A percentile compares a stretch with the other conserved stretches of the same genome.
These are phyloP conservation scores for Ceratobasidium sp. DNA, from an alignment of 1,284 basidiomycete species.

Conservation along the genomic window DNA sequence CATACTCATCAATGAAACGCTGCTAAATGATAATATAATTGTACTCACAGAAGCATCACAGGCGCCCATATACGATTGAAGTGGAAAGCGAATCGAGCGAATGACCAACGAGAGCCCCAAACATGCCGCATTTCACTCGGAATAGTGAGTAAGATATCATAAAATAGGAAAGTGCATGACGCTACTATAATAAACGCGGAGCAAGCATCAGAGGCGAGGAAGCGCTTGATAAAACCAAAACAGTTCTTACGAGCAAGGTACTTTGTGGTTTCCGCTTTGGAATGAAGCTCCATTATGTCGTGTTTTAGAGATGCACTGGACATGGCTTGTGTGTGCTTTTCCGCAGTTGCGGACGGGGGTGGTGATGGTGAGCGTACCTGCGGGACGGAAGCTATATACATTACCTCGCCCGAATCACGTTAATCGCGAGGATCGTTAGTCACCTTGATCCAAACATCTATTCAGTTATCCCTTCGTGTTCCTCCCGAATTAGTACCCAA, in stretches of 20 bases:
- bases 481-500: too few relatives aligned
- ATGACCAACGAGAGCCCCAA: slow-evolving; percentile 28
- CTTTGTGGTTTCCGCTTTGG: neutral
- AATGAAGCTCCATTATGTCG: neutral
- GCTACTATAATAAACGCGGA: neutral
- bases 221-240: too few relatives aligned
- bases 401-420: too few relatives aligned
- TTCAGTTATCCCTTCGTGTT: too few relatives aligned
- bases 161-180: neutral
- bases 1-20: neutral
- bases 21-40: neutral
- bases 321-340: neutral
- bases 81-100: slow-evolving; percentile 22
- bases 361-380: too few relatives aligned
- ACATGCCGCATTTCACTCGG: slow-evolving; percentile 20
- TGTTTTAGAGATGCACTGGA: neutral
- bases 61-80: slow-evolving; percentile 31
- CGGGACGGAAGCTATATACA: too few relatives aligned
- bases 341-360: too few relatives aligned
- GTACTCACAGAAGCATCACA: slow-evolving; percentile 24
- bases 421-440: too few relatives aligned
- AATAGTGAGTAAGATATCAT: slow-evolving; percentile 16
- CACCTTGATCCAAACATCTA: too few relatives aligned
- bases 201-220: too few relatives aligned
- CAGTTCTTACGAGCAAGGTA: neutral